Base-by-base conservation (phyloP, 768 basidiomycete species). In the Amanita rubescens region DNA sequence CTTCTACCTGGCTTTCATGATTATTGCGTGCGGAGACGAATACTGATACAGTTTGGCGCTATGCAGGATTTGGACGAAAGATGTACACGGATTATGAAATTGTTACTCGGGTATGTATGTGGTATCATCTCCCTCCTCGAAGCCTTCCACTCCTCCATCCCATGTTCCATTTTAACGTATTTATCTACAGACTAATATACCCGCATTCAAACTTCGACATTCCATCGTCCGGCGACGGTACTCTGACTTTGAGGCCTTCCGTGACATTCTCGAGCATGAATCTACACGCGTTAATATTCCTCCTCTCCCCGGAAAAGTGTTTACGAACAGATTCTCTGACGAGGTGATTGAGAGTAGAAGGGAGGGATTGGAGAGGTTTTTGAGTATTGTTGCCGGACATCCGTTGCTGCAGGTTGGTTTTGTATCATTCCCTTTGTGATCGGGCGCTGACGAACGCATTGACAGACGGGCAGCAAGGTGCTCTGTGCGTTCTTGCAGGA, bases 61-160 rank as follows among this genome's bases (percentile, higher is more conserved):
- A 6, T 9, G 8, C 38, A 93, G 94, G 94, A 27, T 93, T 94
- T 63, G 95, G 96, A 25, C 77, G 96, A 62, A 97, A 97, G 79
- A 95, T 95, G 94, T 99, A 90, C 71, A 99, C 96, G 38, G 95
- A 98, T 76, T 98, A 98, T 64, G 96, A 99, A 73, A 86, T 99
- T 54, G 87, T 97, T 42, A 96, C 93, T 79, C 94, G 94, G 82
- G 94, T 90, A 54, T 57, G 77, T 63, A n/a, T n/a, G n/a, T n/a
- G n/a, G n/a, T n/a, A 24, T 47, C 33, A 32, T 44, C 30, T 50
- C 2, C 19, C 27, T 22, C 27, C 43, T 33, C 51, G 59, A 12
- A 9, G 49, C 47, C 10, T 38, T 47, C 22, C 20, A 8, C 17
- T n/a, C 25, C 27, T 35, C n/a, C n/a, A 20, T 0, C 2, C 53